Conservation (phyloP, 495 filamentous ascomycete species). For the Trichoderma gamsii region DNA sequence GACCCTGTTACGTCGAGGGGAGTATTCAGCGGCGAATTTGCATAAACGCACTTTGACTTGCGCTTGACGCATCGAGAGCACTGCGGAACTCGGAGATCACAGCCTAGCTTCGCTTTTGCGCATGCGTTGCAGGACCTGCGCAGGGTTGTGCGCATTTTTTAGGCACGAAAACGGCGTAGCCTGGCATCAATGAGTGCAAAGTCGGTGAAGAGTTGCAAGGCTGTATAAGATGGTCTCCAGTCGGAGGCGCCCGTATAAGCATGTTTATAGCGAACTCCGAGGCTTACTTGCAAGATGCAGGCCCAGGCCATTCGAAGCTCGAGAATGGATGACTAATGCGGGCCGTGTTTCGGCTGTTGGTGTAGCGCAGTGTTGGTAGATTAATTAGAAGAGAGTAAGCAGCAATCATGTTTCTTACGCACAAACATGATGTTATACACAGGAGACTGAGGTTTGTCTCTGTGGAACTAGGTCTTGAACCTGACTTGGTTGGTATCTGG, state of each 20-base stretch:
- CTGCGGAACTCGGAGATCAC: conserved; percentile 41
- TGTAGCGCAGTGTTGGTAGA: not conserved
- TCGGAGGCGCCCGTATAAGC: not conserved
- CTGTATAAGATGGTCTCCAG: not conserved
- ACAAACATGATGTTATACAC: no score
- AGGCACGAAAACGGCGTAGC: not conserved
- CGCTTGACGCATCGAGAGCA: conserved; percentile 47
- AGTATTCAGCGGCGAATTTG: conserved; percentile 39
- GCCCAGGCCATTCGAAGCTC: not conserved
- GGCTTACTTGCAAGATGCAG: not conserved
- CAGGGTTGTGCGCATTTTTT: conserved; percentile 40
- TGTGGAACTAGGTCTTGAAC: no score
- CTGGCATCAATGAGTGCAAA: not conserved
- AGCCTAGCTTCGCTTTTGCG: conserved; percentile 44
- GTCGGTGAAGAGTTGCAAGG: not conserved
- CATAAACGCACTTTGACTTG: conserved; percentile 39
- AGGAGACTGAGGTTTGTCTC: no score
- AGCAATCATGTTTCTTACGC: no score
- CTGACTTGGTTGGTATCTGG: no score
- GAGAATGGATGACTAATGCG: conserved; percentile 6
- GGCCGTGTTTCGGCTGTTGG: not conserved
- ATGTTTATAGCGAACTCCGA: not conserved
- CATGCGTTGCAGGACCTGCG: conserved; percentile 46
- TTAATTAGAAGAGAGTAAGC: not conserved
- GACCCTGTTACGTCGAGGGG: conserved; percentile 3